Evolutionary conservation across 2,329 filamentous ascomycete species (phyloP).

Genomic region (Ustulina deusta): DNA sequence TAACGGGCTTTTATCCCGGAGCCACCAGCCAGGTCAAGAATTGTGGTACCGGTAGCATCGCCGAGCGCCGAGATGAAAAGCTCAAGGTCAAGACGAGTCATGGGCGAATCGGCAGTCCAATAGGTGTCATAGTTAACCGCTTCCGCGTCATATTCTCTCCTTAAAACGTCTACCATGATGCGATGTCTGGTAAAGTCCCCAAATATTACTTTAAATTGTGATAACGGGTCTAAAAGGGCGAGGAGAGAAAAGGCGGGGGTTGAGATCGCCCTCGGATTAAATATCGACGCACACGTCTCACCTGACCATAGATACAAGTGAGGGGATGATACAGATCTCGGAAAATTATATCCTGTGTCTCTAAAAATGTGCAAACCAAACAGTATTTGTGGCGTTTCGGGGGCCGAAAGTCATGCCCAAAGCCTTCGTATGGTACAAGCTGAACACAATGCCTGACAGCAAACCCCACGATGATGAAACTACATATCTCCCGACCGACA

Average conservation of each 20-base stretch:
- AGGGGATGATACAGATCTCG: conserved; percentile 9
- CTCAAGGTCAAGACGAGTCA: conserved; percentile 45
- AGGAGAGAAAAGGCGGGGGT: neutral
- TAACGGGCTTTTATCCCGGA: conserved; percentile 47
- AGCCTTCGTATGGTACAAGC: neutral
- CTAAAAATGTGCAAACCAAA: neutral
- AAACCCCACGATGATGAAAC: neutral
- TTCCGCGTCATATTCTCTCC: conserved; percentile 13
- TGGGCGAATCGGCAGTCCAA: conserved; percentile 1
- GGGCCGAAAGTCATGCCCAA: neutral
- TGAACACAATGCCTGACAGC: neutral
- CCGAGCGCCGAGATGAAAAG: conserved; percentile 48
- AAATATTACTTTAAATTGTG: neutral
- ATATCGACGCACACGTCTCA: conserved; percentile 1
- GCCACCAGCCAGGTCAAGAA: conserved; percentile 52
- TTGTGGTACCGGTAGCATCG: conserved; percentile 40
- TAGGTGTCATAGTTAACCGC: conserved; percentile 19
- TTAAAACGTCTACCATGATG: conserved; percentile 25
- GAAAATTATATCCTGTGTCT: neutral
- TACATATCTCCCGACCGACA: no score
- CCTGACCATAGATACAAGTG: neutral
- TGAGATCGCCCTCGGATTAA: neutral
- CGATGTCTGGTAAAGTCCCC: neutral
- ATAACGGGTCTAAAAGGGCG: neutral
- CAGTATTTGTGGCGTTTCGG: neutral